These are phyloP conservation scores for Kondoa malvinella DNA, from an alignment of 768 basidiomycete species.

Conservation along the genomic window DNA sequence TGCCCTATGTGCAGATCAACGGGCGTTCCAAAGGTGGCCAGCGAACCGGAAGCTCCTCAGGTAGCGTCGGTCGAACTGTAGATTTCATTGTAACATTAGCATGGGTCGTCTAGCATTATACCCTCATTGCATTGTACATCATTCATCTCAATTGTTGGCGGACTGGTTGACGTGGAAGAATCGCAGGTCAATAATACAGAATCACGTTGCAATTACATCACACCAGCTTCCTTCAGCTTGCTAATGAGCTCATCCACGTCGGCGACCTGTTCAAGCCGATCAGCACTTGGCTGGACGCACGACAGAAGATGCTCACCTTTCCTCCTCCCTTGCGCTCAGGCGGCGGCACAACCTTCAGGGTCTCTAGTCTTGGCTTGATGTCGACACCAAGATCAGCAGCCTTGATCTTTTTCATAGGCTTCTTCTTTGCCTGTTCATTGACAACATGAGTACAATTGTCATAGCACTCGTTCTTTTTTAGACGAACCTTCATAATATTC, in stretches of 20 bases:
- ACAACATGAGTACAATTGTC: not conserved
- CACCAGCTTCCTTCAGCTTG: slow-evolving; percentile 75
- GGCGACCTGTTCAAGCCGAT: slow-evolving; percentile 30
- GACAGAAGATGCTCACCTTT: slow-evolving; percentile 43
- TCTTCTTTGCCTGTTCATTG: slow-evolving; percentile 69
- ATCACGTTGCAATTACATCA: slow-evolving; percentile 27
- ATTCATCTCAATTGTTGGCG: too few species aligned
- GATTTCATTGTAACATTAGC: too few species aligned
- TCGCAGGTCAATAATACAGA: not conserved
- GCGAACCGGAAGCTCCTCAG: too few species aligned
- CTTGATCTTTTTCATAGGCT: slow-evolving; percentile 68
- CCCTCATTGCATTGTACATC: too few species aligned
- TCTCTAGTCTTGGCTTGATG: slow-evolving; percentile 64
- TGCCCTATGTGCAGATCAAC: slow-evolving; percentile 83
- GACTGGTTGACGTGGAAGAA: too few species aligned
- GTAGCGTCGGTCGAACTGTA: too few species aligned
- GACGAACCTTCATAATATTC: slow-evolving; percentile 65
- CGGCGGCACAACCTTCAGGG: slow-evolving; percentile 72
- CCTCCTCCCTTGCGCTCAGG: slow-evolving; percentile 76
- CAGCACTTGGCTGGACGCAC: not conserved
- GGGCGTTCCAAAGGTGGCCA: too few species aligned
- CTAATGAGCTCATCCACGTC: slow-evolving; percentile 74
- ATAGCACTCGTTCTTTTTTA: not conserved
- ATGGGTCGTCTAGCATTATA: too few species aligned
- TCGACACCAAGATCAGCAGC: slow-evolving; percentile 68